Evolutionary conservation across 768 basidiomycete genomes (phyloP).

Genomic region (Pholiota molesta): DNA sequence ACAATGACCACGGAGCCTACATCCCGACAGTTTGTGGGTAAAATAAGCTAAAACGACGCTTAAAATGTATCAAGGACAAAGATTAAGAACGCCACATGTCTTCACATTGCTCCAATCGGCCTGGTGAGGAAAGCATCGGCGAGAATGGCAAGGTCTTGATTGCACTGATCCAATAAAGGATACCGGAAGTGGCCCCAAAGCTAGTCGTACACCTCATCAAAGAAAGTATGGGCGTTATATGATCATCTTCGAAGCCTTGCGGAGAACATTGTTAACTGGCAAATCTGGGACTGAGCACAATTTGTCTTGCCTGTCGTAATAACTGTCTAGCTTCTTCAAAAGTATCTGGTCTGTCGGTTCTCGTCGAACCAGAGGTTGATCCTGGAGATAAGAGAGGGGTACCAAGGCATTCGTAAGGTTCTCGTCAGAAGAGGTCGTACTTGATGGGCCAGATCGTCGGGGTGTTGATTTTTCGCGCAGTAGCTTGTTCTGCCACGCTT

Average conservation of each 20-base stretch:
- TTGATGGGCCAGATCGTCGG: slow-evolving; percentile 28
- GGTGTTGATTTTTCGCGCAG: slow-evolving; percentile 20
- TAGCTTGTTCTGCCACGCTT: background rate
- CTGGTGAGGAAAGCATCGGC: background rate
- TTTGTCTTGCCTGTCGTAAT: slow-evolving; percentile 17
- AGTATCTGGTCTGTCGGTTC: slow-evolving; percentile 65
- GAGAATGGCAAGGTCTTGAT: background rate
- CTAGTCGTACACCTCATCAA: slow-evolving; percentile 8
- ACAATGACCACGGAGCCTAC: background rate
- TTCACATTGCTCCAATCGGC: background rate
- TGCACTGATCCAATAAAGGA: background rate
- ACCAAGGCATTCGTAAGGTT: slow-evolving; percentile 45
- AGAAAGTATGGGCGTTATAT: background rate
- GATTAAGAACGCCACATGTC: slow-evolving; percentile 3
- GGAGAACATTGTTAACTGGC: slow-evolving; percentile 2
- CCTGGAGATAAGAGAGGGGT: slow-evolving; percentile 71
- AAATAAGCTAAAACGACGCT: slow-evolving; percentile 5
- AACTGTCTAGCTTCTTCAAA: slow-evolving; percentile 30
- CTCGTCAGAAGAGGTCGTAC: slow-evolving; percentile 34
- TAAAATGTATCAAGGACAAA: slow-evolving; percentile 3
- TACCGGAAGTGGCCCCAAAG: background rate
- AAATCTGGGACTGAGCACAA: background rate
- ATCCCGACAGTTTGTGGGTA: background rate
- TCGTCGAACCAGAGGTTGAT: slow-evolving; percentile 62
- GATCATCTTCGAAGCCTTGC: slow-evolving; percentile 13